Base-by-base conservation (phyloP, 345 rosid genomes). In the Noccaea caerulescens region DNA sequence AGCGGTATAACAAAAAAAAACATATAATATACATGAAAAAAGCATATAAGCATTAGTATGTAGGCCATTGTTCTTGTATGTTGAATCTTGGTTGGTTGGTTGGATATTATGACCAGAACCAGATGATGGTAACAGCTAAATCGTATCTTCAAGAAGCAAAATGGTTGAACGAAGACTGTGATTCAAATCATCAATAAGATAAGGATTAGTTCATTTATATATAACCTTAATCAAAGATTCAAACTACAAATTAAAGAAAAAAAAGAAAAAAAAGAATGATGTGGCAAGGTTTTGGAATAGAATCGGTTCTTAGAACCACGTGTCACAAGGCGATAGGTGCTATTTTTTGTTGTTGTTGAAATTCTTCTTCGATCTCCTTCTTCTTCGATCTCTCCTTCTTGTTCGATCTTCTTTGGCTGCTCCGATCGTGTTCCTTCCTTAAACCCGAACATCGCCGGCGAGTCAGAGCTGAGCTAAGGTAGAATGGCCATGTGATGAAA, bases 391-490 rank as follows among this genome's bases (percentile, higher is more conserved):
- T 27, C 30, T 27, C 30, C 30, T 4, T 27, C 30, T 27, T 27
- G 30, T 27, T 27, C 30, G 30, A 27, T 27, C 30, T 68, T 68
- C 41, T 57, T n/a, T 43, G 57, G 27, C 63, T 23, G 63, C 58
- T 75, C 58, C 36, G 74, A 63, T 69, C 71, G 65, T 55, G 65
- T 38, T 55, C 47, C 33, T 59, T 58, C 50, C 63, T 51, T 27
- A 58, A 74, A 67, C 68, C 69, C 78, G 43, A 34, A 8, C 68
- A 41, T 76, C 79, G 66, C 55, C 74, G 70, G 64, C 30, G 70
- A 62, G 10, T 9, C 0, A 36, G 61, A 66, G 7, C 77, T 58
- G 23, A 73, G 32, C 55, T 9, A 10, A 59, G 72, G n/a, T n/a
- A n/a, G n/a, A n/a, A n/a, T n/a, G n/a, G 10, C 63, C 53, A 12